Evolutionary conservation across 352 stramenopile species (phyloP), one percentile per base, ranked within the genome.

Genomic region (Globisporangium radiosum): DNA sequence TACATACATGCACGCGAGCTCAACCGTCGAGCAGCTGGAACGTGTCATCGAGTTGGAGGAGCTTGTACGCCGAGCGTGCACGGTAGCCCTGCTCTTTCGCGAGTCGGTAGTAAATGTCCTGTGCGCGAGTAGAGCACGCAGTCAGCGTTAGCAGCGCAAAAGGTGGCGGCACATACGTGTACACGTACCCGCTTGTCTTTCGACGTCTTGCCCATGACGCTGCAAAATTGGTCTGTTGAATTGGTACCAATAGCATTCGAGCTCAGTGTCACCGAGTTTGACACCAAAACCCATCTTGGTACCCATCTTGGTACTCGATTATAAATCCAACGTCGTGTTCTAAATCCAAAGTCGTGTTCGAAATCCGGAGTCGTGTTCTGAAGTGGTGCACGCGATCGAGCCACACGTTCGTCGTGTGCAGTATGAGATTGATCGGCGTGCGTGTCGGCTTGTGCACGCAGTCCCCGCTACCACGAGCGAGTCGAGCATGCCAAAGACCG

Each of bases 31-130:
- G 94, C 0, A 99, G 71, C 50, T 96, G 74, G 72, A 99, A 99
- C 53, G 98, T 96, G 60, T 98, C 96, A 72, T 99, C 97, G 11
- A 99, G 76, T 66, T 99, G 97, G 10, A 99, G 67, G 17, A 99
- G 73, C 66, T 99, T 99, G 79, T 98, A 99, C 5, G 97, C 97
- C 42, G 92, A 98, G 45, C 97, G 86, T 40, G 98, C 97, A 62
- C 98, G 81, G 73, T 98, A 99, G 36, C 97, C 97, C 45, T 95
- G 80, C 60, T 97, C 84, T 70, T 97, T 97, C 25, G 90, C 90
- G 59, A 90, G 91, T 59, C 90, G 84, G 63, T 97, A 97, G 74
- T 97, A 97, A 25, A 97, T 97, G 50, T 97, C 90, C 78, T 94
- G 62, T 10, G 13, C 14, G 7, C 1, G 10, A 52, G 7, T 47